These are phyloP conservation scores for Umbilicus rupestris DNA, from an alignment of 164 flowering plant genomes.

Conservation along the genomic window DNA sequence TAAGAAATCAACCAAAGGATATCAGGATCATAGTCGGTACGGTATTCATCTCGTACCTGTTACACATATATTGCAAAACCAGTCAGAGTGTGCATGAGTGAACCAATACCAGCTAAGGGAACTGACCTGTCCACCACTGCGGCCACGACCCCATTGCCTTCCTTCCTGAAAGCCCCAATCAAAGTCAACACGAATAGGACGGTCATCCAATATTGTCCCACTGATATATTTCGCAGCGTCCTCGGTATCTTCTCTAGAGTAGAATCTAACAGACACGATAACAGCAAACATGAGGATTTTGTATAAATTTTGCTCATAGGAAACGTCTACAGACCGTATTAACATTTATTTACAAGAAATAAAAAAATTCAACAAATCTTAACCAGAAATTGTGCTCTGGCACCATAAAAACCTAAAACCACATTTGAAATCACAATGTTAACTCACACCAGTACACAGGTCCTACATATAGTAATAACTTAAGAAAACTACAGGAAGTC, in stretches of 20 bases:
- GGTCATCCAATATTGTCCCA: slow-evolving; percentile 97
- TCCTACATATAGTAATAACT: too few relatives aligned
- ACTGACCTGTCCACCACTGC: slow-evolving; percentile 99
- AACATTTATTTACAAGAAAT: too few relatives aligned
- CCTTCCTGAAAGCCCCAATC: slow-evolving; percentile 99
- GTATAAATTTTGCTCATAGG: too few relatives aligned
- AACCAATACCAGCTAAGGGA: slow-evolving; percentile 14
- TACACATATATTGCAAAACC: neutral
- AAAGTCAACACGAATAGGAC: slow-evolving; percentile 95
- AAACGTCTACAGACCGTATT: too few relatives aligned
- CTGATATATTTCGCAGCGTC: slow-evolving; percentile 89
- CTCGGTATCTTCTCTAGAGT: slow-evolving; percentile 88
- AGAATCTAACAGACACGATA: slow-evolving; percentile 43
- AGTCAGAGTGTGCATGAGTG: neutral
- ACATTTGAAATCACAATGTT: neutral
- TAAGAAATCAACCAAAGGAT: slow-evolving; percentile 43
- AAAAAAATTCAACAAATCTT: too few relatives aligned
- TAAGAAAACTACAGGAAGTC: neutral
- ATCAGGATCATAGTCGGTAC: slow-evolving; percentile 99
- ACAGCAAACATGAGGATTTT: neutral
- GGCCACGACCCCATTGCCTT: slow-evolving; percentile 98
- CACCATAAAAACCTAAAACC: neutral
- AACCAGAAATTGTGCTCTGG: too few relatives aligned
- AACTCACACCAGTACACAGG: too few relatives aligned
- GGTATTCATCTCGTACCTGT: slow-evolving; percentile 97